A percentile compares a stretch with the other conserved stretches of the same genome.
Evolutionary conservation across 2,329 filamentous ascomycete genomes (phyloP).

Genomic region (Trichoderma sp.): DNA sequence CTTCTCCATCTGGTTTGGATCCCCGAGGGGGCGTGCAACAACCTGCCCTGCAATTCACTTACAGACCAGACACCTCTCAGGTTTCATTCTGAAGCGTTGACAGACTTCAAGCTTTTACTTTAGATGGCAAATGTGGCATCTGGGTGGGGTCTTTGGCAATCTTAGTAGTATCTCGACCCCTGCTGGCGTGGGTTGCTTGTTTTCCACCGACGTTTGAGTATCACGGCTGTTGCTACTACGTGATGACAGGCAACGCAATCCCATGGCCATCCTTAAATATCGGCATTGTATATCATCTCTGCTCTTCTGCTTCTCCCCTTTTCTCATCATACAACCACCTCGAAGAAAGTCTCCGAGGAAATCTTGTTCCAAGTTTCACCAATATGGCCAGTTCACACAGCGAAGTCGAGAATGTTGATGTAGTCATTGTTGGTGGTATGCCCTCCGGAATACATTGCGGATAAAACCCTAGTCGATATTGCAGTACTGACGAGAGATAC

Average conservation of each 20-base stretch:
- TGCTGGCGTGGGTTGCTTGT: not conserved
- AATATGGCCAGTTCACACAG: not conserved
- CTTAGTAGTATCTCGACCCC: not conserved
- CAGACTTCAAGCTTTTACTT: not conserved
- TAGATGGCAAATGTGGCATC: not conserved
- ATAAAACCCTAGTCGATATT: not conserved
- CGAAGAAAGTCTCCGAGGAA: not conserved
- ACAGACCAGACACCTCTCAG: not conserved
- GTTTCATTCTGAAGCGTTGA: not conserved
- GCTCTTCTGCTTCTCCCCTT: not conserved
- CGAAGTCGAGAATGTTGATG: slow-evolving; percentile 29
- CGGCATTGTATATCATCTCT: not conserved
- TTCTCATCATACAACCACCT: not conserved
- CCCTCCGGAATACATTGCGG: not conserved
- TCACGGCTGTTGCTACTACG: not conserved
- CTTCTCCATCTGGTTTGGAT: slow-evolving; percentile 14
- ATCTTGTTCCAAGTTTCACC: not conserved
- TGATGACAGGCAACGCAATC: not conserved
- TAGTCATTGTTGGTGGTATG: slow-evolving; percentile 39
- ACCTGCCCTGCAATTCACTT: not conserved
- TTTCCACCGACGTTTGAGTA: not conserved
- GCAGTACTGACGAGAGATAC: not conserved
- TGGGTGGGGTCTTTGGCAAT: not conserved
- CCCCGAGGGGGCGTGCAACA: not conserved
- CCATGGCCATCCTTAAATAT: not conserved